Evolutionary conservation across 441 rosid genomes (phyloP), one percentile per base, ranked within the genome.

Genomic region (Sinapis alba): DNA sequence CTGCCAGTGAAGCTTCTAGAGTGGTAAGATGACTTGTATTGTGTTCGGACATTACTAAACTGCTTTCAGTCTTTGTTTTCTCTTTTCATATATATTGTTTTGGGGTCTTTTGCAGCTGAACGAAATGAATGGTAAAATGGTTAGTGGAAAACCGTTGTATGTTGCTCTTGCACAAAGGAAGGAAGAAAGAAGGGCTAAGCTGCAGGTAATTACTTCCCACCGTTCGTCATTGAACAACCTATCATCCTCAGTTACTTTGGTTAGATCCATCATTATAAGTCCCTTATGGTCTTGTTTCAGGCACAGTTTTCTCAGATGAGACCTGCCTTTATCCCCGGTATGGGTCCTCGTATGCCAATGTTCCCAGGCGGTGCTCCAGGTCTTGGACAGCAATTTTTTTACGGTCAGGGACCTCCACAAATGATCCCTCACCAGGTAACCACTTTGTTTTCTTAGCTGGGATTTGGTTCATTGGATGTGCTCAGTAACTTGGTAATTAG

Each of bases 41-140:
- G 68, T 59, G 30, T n/a, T 7, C 15, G 4, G 26, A 23, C 66
- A 45, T 68, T 21, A 11, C 36, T 5, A 19, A 64, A 8, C 21
- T 51, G 45, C 75, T 51, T 13, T 30, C 63, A 16, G 18, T 5
- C 19, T 63, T 5, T 24, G 3, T 68, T 38, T n/a, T n/a, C 15
- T 12, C 20, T 1, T 69, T 27, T 26, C 0, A 56, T 79, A 24
- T 19, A 36, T 16, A 58, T 16, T 6, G 24, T 18, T 68, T 59
- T 56, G 21, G 28, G 16, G 16, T 32, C n/a, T 56, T 54, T 16
- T 18, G 56, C 72, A 89, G 94, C 83, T 91, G 23, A 4, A 64
- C 9, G 92, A 85, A 80, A 89, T 90, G 96, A 83, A 84, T 61
- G 90, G 92, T 53, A 90, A 85, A 82, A 87, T 90, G 90, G 75